Evolutionary conservation across 495 filamentous ascomycete genomes (phyloP).

Genomic region (Tuber aestivum): DNA sequence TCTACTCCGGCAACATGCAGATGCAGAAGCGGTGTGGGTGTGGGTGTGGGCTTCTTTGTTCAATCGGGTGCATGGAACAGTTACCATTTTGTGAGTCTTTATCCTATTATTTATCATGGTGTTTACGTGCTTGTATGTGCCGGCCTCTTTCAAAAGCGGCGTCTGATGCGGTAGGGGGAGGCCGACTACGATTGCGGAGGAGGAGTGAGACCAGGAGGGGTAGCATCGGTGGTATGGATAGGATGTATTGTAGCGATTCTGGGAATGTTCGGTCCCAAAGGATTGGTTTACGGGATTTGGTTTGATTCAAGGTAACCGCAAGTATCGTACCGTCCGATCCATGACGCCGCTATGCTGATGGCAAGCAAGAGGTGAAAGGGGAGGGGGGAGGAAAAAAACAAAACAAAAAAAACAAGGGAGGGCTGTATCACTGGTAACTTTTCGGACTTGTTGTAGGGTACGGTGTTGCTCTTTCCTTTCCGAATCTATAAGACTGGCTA

Average conservation of each 20-base stretch:
- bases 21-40: no score
- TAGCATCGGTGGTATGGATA: background rate
- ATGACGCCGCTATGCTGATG: background rate
- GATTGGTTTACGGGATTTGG: constrained; percentile 2
- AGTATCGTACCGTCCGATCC: constrained; percentile 1
- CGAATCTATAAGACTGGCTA: background rate
- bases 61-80: background rate
- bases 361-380: background rate
- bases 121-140: constrained; percentile 1
- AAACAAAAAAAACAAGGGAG: background rate
- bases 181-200: background rate
- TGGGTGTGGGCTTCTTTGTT: background rate
- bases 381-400: background rate
- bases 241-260: background rate
- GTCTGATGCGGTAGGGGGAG: background rate
- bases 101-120: background rate
- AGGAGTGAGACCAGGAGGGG: background rate
- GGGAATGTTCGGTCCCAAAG: constrained; percentile 1
- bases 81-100: background rate
- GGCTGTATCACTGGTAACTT: background rate
- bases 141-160: background rate
- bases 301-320: background rate
- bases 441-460: background rate
- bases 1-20: background rate
- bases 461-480: background rate